Evolutionary conservation across 306 rosid species (phyloP), one percentile per base, ranked within the genome.

Genomic region (Senna tora): DNA sequence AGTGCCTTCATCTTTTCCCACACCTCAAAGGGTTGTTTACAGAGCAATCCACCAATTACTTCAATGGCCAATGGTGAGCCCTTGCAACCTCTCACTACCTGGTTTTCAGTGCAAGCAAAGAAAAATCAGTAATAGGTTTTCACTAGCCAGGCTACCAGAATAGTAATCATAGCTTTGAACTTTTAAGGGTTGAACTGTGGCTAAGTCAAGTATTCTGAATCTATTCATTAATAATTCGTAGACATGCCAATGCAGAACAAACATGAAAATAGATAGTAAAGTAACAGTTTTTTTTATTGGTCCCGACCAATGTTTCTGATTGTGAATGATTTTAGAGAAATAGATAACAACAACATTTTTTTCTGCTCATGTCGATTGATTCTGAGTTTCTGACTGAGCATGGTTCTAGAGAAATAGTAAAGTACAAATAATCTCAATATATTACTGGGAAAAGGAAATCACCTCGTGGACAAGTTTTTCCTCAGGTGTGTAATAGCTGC

Each of bases 41-140:
- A 63, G 1, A 91, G 85, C 19, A 81, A 71, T 67, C 74, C 59
- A 2, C 85, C 90, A 9, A 82, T 68, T 55, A 84, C 72, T 67
- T 77, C 68, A 67, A 87, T 83, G 0, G 86, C 91, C 59, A 87
- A 67, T 5, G 93, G 92, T 17, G 74, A 80, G 33, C 87, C 89
- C 73, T 71, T 75, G 28, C 88, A 85, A 78, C 69, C 78, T 45
- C 59, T 71, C 57, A 86, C 85, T 72, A 85, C 76, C 96, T 90
- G 83, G 67, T 77, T 63, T 79, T 67, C 42, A 79, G 43, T 50
- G 17, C 28, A 77, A 43, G 22, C 28, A 73, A 58, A 20, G 33
- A 74, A 73, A 73, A 80, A 56, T 57, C 46, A 69, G 64, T 12
- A 12, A 25, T 10, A 34, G 28, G 14, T 36, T 2, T 4, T 36